Conservation (phyloP, 495 filamentous ascomycete species). For the Corynascus novoguineensis region DNA sequence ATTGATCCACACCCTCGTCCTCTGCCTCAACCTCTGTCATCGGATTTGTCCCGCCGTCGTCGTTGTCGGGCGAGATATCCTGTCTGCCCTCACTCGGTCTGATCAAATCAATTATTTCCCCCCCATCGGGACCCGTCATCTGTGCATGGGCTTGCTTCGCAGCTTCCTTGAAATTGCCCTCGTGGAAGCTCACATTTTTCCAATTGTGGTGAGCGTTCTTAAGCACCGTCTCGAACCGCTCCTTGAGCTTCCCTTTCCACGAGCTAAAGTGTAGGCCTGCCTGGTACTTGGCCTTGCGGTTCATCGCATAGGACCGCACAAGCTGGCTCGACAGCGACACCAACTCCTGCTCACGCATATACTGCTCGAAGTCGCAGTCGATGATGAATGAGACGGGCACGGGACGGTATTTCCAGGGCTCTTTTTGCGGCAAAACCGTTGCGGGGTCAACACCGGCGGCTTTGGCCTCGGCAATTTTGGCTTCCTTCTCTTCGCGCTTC, state of each 20-base stretch:
- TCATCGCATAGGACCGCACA: slow-evolving; percentile 83
- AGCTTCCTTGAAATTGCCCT: slow-evolving; percentile 63
- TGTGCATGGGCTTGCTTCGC: slow-evolving; percentile 52
- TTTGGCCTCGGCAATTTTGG: slow-evolving; percentile 40
- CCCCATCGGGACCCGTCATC: slow-evolving; percentile 52
- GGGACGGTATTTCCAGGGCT: slow-evolving; percentile 32
- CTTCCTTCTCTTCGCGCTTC: slow-evolving; percentile 39
- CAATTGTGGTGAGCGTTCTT: slow-evolving; percentile 63
- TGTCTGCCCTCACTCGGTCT: slow-evolving; percentile 36
- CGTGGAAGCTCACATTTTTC: slow-evolving; percentile 67
- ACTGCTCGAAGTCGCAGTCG: slow-evolving; percentile 86
- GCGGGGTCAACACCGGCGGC: slow-evolving; percentile 36
- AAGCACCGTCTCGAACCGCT: slow-evolving; percentile 72
- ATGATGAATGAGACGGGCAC: slow-evolving; percentile 75
- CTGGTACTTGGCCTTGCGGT: slow-evolving; percentile 58
- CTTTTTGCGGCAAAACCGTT: slow-evolving; percentile 19
- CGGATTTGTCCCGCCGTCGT: not conserved
- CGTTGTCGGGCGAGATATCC: not conserved
- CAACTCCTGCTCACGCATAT: slow-evolving; percentile 80
- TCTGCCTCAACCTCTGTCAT: slow-evolving; percentile 26
- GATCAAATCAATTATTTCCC: slow-evolving; percentile 51
- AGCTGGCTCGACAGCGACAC: slow-evolving; percentile 77
- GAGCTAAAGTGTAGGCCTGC: slow-evolving; percentile 68
- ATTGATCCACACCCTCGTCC: slow-evolving; percentile 35
- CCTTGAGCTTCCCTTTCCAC: slow-evolving; percentile 68